Percentiles rank a stretch among this genome's conserved stretches.
Conservation (phyloP, 1,139 yeast genomes). For the Sugiyamaella novakii region DNA sequence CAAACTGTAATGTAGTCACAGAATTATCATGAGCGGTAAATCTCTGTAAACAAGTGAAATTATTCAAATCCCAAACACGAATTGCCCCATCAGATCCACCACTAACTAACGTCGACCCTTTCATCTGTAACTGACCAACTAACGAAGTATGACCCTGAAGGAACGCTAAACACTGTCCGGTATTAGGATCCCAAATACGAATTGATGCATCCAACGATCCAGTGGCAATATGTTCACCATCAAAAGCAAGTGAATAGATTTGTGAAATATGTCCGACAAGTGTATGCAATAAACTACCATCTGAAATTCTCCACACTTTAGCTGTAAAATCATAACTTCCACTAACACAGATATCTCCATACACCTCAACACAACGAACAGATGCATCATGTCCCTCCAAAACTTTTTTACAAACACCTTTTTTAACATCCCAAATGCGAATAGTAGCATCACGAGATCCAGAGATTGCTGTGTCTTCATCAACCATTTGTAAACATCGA, state of each 20-base stretch:
- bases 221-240: slow-evolving; percentile 73
- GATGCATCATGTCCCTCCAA: slow-evolving; percentile 76
- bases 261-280: slow-evolving; percentile 87
- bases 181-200: slow-evolving; percentile 82
- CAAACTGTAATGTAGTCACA: slow-evolving; percentile 83
- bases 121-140: slow-evolving; percentile 82
- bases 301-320: slow-evolving; percentile 80
- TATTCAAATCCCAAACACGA: slow-evolving; percentile 91
- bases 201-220: slow-evolving; percentile 92
- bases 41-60: slow-evolving; percentile 84
- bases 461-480: slow-evolving; percentile 73
- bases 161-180: slow-evolving; percentile 76
- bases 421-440: slow-evolving; percentile 85
- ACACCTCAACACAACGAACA: slow-evolving; percentile 75
- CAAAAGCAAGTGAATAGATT: slow-evolving; percentile 81
- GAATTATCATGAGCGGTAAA: slow-evolving; percentile 81
- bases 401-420: slow-evolving; percentile 70
- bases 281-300: slow-evolving; percentile 75
- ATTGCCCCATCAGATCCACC: slow-evolving; percentile 92
- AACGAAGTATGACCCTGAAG: slow-evolving; percentile 73
- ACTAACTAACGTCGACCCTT: slow-evolving; percentile 81
- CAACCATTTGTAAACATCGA: slow-evolving; percentile 79
- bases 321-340: slow-evolving; percentile 94
- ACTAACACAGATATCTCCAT: slow-evolving; percentile 45
- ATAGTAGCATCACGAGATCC: slow-evolving; percentile 90